phyloP scores from a whole-genome alignment of 2,329 filamentous ascomycete genomes.

The Neopestalotiopsis sp. region DNA sequence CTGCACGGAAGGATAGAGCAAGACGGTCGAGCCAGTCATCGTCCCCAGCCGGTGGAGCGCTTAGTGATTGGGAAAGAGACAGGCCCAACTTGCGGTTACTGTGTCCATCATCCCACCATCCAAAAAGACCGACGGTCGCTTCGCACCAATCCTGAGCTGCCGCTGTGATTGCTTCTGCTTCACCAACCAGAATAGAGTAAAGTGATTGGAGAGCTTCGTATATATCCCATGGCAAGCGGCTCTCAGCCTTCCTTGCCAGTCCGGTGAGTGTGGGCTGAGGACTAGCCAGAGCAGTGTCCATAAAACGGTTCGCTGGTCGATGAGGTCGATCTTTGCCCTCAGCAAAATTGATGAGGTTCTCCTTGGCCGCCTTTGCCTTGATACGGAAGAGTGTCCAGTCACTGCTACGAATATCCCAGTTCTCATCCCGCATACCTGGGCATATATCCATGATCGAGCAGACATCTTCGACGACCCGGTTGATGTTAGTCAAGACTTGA shows the following conservation, averaged over 20 bases:
- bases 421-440: conserved; percentile 69
- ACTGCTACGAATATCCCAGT: conserved; percentile 80
- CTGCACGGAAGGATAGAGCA: conserved; percentile 72
- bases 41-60: conserved; percentile 46
- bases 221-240: conserved; percentile 86
- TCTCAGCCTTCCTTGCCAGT: conserved; percentile 78
- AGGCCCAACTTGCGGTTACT: conserved; percentile 43
- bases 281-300: conserved; percentile 38
- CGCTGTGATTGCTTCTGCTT: conserved; percentile 75
- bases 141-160: conserved; percentile 91
- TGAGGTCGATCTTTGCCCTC: conserved; percentile 69
- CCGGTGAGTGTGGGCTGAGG: conserved; percentile 62
- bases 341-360: conserved; percentile 77
- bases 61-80: conserved; percentile 44
- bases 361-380: conserved; percentile 71
- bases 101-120: conserved; percentile 89
- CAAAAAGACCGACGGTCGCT: conserved; percentile 79
- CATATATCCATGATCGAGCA: conserved; percentile 75
- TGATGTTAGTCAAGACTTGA: conserved; percentile 77
- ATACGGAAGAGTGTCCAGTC: conserved; percentile 88
- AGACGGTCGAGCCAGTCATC: conserved; percentile 79
- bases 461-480: conserved; percentile 72
- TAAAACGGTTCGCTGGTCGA: conserved; percentile 36
- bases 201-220: conserved; percentile 84
- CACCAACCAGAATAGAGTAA: conserved; percentile 82